Evolutionary conservation across 1,284 basidiomycete species (phyloP), one percentile per base, ranked within the genome.

Genomic region (Phlebopus sp.): DNA sequence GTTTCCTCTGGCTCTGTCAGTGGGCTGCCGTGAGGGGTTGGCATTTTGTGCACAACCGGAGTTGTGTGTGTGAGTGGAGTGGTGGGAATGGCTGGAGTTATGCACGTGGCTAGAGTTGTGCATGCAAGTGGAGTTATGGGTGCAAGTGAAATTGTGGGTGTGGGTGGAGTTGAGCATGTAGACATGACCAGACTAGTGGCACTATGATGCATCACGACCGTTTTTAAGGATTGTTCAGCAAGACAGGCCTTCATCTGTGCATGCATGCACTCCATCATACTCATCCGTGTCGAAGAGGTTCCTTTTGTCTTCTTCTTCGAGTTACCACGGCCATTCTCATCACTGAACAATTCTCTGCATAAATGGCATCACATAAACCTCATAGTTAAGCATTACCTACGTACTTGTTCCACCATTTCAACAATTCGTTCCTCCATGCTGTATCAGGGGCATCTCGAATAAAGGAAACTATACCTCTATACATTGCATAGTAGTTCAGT

Each of bases 371-470:
- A 10, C 23, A 6, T 10, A 44, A 10, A 2, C n/a, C n/a, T n/a
- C n/a, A n/a, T n/a, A 35, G 32, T n/a, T 23, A 44, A 18, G 4
- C n/a, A n/a, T n/a, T n/a, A n/a, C n/a, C 18, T n/a, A 14, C 31
- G 14, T 35, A 44, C 42, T 35, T 36, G 14, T 44, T 44, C 32
- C 42, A 44, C 31, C 32, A 32, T 23, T 44, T 44, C 21, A 44
- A 25, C 13, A 44, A 25, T 4, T 35, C 19, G 9, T 23, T 19
- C 35, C 35, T 44, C 42, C 42, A 44, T 8, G 23, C 19, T 3
- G 3, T 34, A 31, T 44, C 42, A n/a, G 42, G 42, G 3, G 42
- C 19, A 36, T 44, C 42, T 27, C 27, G 3, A n/a, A 44, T 38
- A 5, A 44, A 29, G 14, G 32, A 13, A 13, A 25, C 14, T 10